Conservation (phyloP, 768 basidiomycete species). For the Tulasnella sp. region DNA sequence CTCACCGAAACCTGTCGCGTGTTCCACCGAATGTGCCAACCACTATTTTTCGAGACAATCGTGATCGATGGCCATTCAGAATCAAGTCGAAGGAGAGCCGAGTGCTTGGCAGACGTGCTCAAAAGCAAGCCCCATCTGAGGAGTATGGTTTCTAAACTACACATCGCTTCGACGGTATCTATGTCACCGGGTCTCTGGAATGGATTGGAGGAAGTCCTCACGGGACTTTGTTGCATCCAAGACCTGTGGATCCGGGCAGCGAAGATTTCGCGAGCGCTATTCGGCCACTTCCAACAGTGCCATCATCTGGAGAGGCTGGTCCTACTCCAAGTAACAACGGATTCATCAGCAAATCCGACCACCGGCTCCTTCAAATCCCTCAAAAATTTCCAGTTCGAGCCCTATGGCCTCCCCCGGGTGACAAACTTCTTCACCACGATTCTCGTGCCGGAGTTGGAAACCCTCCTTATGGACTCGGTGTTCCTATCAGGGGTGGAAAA, state of each 20-base stretch:
- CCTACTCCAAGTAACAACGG: neutral
- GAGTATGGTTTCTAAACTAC: neutral
- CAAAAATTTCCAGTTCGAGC: neutral
- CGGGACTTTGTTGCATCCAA: neutral
- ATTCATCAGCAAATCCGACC: neutral
- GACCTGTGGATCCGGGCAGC: neutral
- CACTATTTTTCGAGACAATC: neutral
- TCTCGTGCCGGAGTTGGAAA: neutral
- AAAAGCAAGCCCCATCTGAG: neutral
- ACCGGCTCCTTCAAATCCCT: neutral
- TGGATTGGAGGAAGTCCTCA: neutral
- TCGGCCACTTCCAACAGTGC: neutral
- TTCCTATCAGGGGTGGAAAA: neutral
- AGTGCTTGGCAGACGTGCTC: neutral
- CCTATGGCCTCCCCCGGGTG: neutral
- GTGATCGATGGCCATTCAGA: neutral
- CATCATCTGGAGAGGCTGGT: neutral
- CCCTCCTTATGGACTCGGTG: neutral
- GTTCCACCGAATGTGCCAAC: neutral
- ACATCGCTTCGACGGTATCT: neutral
- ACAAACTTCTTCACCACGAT: neutral
- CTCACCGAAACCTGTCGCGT: neutral
- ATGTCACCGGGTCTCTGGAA: neutral
- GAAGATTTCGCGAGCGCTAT: neutral
- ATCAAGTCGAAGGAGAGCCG: neutral